Evolutionary conservation across 2,329 filamentous ascomycete genomes (phyloP), one percentile per base, ranked within the genome.

Genomic region (Cytospora piceicola): DNA sequence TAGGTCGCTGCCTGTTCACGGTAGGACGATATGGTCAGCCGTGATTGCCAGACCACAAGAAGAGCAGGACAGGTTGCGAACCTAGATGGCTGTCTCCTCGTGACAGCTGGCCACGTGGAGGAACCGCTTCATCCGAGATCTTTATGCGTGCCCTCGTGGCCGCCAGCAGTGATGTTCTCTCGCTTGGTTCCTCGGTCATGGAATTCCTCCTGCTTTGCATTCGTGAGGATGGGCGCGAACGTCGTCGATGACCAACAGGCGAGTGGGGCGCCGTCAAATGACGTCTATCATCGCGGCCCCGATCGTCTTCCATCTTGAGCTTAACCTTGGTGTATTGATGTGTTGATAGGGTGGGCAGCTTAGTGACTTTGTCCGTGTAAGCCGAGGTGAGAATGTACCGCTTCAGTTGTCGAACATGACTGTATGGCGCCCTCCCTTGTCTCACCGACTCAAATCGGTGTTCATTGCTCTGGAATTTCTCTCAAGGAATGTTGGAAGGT

Each of bases 1-100:
- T 58, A 77, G 73, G 63, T 76, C 69, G 67, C 75, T 79, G 52
- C 78, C 81, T 80, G 68, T 36, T 34, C 62, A 49, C 69, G 52
- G 22, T 14, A 36, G 12, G 20, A 36, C n/a, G 17, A 36, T 29
- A 5, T 12, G 54, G 63, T 69, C 64, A 68, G 68, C 61, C 20
- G 17, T n/a, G 54, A 61, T 24, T 56, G 22, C 34, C 22, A 46
- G 30, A 32, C 22, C 12, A 49, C 27, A 27, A n/a, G n/a, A 32
- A 20, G 27, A 29, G 8, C 7, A 55, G 42, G 62, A 59, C 56
- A 46, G 67, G 66, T 65, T 62, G 64, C 69, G 71, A 69, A 64
- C 60, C 64, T 11, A 61, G n/a, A 56, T 63, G 64, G 60, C 69
- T 68, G 4, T 32, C 62, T 54, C 55, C 36, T 55, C 63, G 55